Conservation (phyloP, 768 basidiomycete genomes). For the Boletus rex-veris region DNA sequence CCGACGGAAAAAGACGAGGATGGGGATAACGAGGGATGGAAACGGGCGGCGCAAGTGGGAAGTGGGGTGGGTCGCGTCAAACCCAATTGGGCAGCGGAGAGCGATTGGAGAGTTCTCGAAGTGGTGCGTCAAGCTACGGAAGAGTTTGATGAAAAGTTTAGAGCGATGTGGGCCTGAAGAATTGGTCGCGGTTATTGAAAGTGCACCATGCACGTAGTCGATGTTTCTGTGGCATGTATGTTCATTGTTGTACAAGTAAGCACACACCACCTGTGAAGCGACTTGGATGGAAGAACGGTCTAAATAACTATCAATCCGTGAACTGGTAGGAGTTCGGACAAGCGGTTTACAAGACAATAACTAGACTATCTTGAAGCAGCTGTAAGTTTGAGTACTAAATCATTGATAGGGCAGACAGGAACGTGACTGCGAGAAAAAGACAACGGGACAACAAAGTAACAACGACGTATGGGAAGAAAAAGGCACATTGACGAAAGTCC, state of each 20-base stretch:
- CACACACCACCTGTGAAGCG: too few relatives aligned
- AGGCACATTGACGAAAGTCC: background rate
- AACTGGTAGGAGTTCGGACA: too few relatives aligned
- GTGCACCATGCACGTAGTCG: background rate
- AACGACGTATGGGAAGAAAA: too few relatives aligned
- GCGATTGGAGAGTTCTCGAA: conserved; percentile 56
- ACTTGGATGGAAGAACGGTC: too few relatives aligned
- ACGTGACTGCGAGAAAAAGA: too few relatives aligned
- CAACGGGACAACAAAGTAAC: too few relatives aligned
- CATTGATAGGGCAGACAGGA: too few relatives aligned
- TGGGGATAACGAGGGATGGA: conserved; percentile 21
- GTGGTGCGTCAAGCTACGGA: conserved; percentile 40
- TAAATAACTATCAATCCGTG: too few relatives aligned
- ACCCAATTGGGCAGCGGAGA: conserved; percentile 40
- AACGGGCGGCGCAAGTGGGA: background rate
- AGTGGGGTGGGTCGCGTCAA: conserved; percentile 9
- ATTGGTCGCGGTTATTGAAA: background rate
- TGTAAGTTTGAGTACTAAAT: too few relatives aligned
- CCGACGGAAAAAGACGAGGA: conserved; percentile 24
- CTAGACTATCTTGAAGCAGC: too few relatives aligned
- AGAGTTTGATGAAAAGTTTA: conserved; percentile 60
- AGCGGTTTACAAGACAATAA: too few relatives aligned
- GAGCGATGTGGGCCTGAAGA: conserved; percentile 57
- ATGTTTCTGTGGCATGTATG: background rate
- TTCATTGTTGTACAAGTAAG: too few relatives aligned